A percentile compares a stretch with the other conserved stretches of the same genome.
Conservation (phyloP, 2,329 filamentous ascomycete genomes). For the Chaetomiaceae sp. region DNA sequence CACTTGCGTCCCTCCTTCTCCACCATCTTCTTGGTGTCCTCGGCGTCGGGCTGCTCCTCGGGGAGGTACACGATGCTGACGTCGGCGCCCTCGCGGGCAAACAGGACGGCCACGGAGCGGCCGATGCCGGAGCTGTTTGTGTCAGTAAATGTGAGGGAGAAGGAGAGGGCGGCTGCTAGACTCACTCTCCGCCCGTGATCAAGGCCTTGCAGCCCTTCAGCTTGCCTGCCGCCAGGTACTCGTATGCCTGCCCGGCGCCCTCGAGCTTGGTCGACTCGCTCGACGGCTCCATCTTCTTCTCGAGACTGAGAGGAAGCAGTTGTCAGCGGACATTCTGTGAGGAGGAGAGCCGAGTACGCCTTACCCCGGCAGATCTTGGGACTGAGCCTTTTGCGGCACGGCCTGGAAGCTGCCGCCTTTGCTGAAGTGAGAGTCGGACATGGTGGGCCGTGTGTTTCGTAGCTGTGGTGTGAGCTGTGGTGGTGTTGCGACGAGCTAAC, state of each 20-base stretch:
- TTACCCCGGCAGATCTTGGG: slow-evolving; percentile 36
- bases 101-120: slow-evolving; percentile 49
- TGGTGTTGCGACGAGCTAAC: neutral
- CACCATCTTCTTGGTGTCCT: slow-evolving; percentile 49
- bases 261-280: slow-evolving; percentile 40
- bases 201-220: slow-evolving; percentile 47
- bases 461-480: neutral
- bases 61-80: slow-evolving; percentile 52
- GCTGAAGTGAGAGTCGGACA: slow-evolving; percentile 11
- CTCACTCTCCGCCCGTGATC: slow-evolving; percentile 54
- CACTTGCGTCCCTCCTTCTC: slow-evolving; percentile 47
- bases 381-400: slow-evolving; percentile 31
- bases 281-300: slow-evolving; percentile 36
- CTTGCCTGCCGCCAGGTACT: slow-evolving; percentile 44
- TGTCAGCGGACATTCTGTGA: neutral
- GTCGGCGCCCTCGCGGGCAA: slow-evolving; percentile 55
- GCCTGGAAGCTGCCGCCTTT: slow-evolving; percentile 34
- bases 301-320: slow-evolving; percentile 25
- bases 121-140: slow-evolving; percentile 49
- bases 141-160: neutral
- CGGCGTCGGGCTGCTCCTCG: slow-evolving; percentile 52
- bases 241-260: slow-evolving; percentile 35
- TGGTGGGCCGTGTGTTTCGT: neutral
- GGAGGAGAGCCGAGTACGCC: neutral
- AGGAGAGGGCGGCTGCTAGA: too few relatives aligned